Evolutionary conservation across 768 basidiomycete species (phyloP), one percentile per base, ranked within the genome.

Genomic region (Mycena filopes): DNA sequence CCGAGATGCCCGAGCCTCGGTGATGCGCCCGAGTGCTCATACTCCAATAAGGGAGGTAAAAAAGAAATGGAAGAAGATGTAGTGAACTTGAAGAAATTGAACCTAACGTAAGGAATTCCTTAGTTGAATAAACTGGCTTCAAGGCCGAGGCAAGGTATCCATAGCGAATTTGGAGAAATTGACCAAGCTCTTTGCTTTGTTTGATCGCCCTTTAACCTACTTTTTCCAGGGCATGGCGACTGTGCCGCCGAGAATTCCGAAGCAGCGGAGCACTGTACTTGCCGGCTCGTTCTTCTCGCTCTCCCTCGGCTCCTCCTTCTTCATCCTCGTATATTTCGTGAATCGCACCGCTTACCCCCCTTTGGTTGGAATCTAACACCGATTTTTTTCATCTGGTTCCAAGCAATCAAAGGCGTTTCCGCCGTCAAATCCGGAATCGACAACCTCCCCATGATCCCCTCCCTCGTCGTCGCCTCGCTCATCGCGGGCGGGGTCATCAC

Each of bases 381-480:
- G n/a, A n/a, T 10, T n/a, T 47, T 66, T 7, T 33, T 33, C 18
- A 55, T 71, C 18, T 67, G 64, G 29, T 67, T 66, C 60, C 82
- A 83, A 65, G 81, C 80, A 0, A 77, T 77, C 71, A 79, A 79
- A 46, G 78, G 74, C 10, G 72, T 68, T 10, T 72, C 76, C 4
- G 77, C 84, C 0, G 65, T 55, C 6, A 40, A 51, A n/a, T 48
- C 47, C 1, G 43, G 53, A 7, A 56, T 63, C 41, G 63, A 79
- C 43, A 61, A 75, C 12, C 77, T 86, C 38, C 68, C 79, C 2
- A 55, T 80, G 47, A 72, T 79, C 5, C 72, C 81, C 60, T 63
- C 78, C 15, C 69, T 79, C 23, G 82, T 83, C 0, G 78, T 81
- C 2, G 48, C 74, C n/a, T 76, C 82, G 2, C 73, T 86, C 31